Percentiles rank a stretch among this genome's conserved stretches.
These are phyloP conservation scores for Lactifluus piperatus DNA, from an alignment of 768 basidiomycete species.

Conservation along the genomic window DNA sequence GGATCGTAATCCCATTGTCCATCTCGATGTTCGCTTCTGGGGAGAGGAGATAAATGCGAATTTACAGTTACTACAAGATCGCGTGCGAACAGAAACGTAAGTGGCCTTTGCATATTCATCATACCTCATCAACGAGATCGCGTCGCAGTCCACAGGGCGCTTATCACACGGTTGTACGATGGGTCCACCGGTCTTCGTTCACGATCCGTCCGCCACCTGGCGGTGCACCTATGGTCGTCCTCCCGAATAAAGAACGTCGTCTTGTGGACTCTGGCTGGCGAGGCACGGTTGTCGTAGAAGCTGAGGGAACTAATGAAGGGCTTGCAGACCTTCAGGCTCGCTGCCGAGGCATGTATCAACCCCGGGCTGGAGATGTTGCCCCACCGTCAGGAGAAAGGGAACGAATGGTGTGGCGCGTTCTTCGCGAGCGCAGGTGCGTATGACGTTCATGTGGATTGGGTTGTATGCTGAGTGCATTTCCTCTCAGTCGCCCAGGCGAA, in stretches of 20 bases:
- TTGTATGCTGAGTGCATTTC: not conserved
- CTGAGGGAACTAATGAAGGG: conserved; percentile 82
- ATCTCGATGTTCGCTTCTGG: conserved; percentile 73
- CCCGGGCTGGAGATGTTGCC: conserved; percentile 37
- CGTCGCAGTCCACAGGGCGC: conserved; percentile 62
- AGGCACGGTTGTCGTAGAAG: conserved; percentile 75
- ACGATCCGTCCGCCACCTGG: conserved; percentile 42
- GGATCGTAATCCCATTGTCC: conserved; percentile 41
- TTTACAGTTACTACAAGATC: conserved; percentile 68
- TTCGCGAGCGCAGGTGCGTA: conserved; percentile 70
- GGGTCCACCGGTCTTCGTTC: conserved; percentile 78
- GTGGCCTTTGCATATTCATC: conserved; percentile 25
- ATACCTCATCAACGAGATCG: conserved; percentile 12
- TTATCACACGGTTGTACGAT: conserved; percentile 73
- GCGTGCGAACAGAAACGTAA: conserved; percentile 73
- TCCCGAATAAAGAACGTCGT: conserved; percentile 25
- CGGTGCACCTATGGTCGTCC: conserved; percentile 28
- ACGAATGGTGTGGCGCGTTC: conserved; percentile 54
- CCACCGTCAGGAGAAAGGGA: conserved; percentile 37
- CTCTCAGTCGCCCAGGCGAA: conserved; percentile 57
- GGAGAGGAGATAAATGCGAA: conserved; percentile 67
- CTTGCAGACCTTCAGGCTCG: conserved; percentile 68
- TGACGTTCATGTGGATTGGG: not conserved
- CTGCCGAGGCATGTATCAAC: conserved; percentile 63
- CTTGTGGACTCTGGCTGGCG: conserved; percentile 73